phyloP scores from a whole-genome alignment of 805 yeast species.

The Starmerella vitae region DNA sequence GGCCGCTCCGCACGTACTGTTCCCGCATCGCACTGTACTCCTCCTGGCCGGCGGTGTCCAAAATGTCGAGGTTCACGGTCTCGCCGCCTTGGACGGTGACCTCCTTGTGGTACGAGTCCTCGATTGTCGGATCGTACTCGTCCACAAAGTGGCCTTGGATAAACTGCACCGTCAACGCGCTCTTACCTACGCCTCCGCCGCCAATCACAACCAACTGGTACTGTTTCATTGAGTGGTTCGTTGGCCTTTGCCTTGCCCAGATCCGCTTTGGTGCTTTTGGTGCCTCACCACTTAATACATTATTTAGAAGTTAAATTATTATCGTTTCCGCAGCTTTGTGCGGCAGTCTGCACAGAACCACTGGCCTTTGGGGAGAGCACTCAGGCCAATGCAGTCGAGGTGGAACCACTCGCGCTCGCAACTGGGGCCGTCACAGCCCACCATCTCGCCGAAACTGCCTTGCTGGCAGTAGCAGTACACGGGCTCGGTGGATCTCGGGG shows the following conservation, averaged over 20 bases:
- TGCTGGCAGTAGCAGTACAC: slow-evolving; percentile 93
- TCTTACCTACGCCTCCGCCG: slow-evolving; percentile 98
- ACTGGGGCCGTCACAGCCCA: slow-evolving; percentile 90
- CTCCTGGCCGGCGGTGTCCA: slow-evolving; percentile 98
- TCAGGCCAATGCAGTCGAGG: slow-evolving; percentile 78
- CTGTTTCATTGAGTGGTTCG: slow-evolving; percentile 45
- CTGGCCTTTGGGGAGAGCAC: slow-evolving; percentile 72
- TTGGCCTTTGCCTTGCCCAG: slow-evolving; percentile 1
- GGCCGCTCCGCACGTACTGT: slow-evolving; percentile 92
- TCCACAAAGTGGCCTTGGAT: slow-evolving; percentile 92
- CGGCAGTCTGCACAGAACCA: slow-evolving; percentile 66
- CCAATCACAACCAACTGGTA: slow-evolving; percentile 93
- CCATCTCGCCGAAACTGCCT: slow-evolving; percentile 97
- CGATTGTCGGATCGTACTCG: slow-evolving; percentile 97
- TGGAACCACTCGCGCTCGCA: slow-evolving; percentile 95
- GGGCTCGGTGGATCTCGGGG: slow-evolving; percentile 40
- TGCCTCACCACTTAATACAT: no score
- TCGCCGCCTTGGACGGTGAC: slow-evolving; percentile 72
- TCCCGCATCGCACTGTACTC: slow-evolving; percentile 90
- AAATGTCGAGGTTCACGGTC: slow-evolving; percentile 65
- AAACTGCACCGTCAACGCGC: slow-evolving; percentile 88
- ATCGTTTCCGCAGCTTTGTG: slow-evolving; percentile 16
- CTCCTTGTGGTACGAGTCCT: slow-evolving; percentile 60
- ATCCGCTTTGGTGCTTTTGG: no score
- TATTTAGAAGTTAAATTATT: no score